Evolutionary conservation across 192 early-diverging fungal genomes (phyloP), one percentile per base, ranked within the genome.

Genomic region (Lobosporangium transversale): DNA sequence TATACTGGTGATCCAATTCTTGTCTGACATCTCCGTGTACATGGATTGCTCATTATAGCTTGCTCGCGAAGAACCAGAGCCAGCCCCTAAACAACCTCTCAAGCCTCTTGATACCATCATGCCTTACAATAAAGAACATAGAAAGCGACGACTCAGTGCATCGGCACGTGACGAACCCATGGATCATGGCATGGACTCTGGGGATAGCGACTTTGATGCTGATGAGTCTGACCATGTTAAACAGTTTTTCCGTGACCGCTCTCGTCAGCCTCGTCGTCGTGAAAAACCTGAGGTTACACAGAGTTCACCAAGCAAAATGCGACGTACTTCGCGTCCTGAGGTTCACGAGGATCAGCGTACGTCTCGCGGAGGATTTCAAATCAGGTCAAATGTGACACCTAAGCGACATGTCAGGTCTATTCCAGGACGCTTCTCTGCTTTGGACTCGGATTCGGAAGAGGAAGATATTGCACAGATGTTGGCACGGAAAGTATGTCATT

Each of bases 401-500:
- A 32, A 65, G 18, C 53, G 54, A 3, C 63, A 66, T 57, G 53
- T 43, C n/a, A 52, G 58, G 11, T 48, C 52, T 3, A 67, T 76
- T 30, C 64, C 73, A 21, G 73, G 73, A 21, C 50, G 73, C 8
- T 76, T 76, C 32, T 67, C 73, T 9, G 73, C 73, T 15, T 31
- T 76, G 26, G 73, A 76, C 36, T 54, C 73, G 9, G 64, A 66
- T 15, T 63, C 66, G 4, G 73, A 76, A 21, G 64, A 76, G 21
- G 73, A 76, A 12, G 50, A 53, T 4, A 21, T 67, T 21, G 27
- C 35, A 1, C 36, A 64, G 6, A 33, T 54, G 7, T 35, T 61
- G 0, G 21, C 27, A 14, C 51, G 53, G 18, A 49, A 15, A 24
- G 73, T 76, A 62, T 4, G 56, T 55, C 24, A 18, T 20, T 9